Conservation (phyloP, 345 rosid genomes). For the Hevea brasiliensis region DNA sequence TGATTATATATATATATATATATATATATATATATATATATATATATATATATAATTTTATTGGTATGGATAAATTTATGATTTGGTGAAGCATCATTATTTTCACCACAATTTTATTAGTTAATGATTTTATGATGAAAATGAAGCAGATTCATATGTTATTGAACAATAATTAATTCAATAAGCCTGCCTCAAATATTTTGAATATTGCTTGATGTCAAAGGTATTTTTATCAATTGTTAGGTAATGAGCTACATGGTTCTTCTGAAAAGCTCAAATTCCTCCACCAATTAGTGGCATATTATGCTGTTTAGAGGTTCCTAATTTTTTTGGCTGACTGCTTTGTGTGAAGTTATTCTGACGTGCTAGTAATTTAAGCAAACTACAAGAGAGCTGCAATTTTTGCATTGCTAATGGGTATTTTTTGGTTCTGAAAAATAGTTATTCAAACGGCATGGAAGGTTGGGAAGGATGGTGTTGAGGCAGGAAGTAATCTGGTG, state of each 20-base stretch:
- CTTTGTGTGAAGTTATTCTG: not conserved
- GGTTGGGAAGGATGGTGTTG: slow-evolving; percentile 81
- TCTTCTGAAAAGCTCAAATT: not conserved
- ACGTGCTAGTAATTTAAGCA: not conserved
- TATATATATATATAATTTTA: too few relatives aligned
- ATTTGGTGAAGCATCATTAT: not conserved
- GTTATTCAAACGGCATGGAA: slow-evolving; percentile 76
- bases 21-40: too few relatives aligned
- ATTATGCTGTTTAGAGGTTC: not conserved
- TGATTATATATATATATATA: not conserved
- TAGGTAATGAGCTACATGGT: not conserved
- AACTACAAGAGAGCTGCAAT: not conserved
- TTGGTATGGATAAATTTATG: too few relatives aligned
- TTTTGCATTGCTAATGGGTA: not conserved
- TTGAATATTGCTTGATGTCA: not conserved
- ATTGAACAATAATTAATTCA: too few relatives aligned
- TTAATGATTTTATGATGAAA: too few relatives aligned
- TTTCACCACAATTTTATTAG: too few relatives aligned
- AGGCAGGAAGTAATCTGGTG: slow-evolving; percentile 76
- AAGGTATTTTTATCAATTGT: not conserved
- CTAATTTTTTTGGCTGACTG: not conserved
- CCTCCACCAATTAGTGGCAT: not conserved
- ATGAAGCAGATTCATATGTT: not conserved
- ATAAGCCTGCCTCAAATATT: not conserved
- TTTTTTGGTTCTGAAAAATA: slow-evolving; percentile 25